These are phyloP conservation scores for Serendipita sp. DNA, from an alignment of 768 basidiomycete species.

Conservation along the genomic window DNA sequence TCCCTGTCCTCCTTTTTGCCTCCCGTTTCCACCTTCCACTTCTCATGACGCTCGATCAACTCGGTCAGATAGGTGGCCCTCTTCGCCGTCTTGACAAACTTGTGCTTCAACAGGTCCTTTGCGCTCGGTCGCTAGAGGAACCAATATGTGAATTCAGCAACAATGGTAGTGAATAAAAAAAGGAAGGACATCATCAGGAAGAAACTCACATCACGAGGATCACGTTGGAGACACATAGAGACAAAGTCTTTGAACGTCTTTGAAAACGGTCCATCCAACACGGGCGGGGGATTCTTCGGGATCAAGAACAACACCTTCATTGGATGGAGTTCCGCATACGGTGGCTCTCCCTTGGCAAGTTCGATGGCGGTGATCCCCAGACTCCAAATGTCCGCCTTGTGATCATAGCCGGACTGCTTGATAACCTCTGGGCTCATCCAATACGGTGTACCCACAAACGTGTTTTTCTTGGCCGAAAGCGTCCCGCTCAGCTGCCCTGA, in stretches of 20 bases:
- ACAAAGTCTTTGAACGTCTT: constrained; percentile 93
- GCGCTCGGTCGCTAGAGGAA: constrained; percentile 80
- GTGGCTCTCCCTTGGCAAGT: constrained; percentile 92
- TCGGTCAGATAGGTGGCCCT: constrained; percentile 91
- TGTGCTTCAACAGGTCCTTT: constrained; percentile 90
- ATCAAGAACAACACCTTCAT: constrained; percentile 99
- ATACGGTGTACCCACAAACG: constrained; percentile 94
- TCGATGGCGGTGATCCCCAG: constrained; percentile 96
- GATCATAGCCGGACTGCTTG: constrained; percentile 98
- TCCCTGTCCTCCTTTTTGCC: constrained; percentile 60
- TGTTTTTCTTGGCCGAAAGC: constrained; percentile 90
- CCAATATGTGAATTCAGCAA: background rate
- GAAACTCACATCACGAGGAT: constrained; percentile 68
- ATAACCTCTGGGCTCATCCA: constrained; percentile 99
- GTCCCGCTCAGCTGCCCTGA: constrained; percentile 94
- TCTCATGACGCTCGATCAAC: constrained; percentile 83
- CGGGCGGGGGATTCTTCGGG: constrained; percentile 91
- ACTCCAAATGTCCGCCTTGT: constrained; percentile 99
- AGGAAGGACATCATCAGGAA: background rate
- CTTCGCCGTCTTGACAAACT: constrained; percentile 88
- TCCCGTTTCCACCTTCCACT: constrained; percentile 85
- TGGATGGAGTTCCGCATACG: constrained; percentile 94
- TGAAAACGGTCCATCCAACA: constrained; percentile 78
- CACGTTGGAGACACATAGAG: constrained; percentile 78
- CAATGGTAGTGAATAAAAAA: constrained; percentile 12